These are phyloP conservation scores for Sarocladium strictum DNA, from an alignment of 2,329 filamentous ascomycete genomes.

Conservation along the genomic window DNA sequence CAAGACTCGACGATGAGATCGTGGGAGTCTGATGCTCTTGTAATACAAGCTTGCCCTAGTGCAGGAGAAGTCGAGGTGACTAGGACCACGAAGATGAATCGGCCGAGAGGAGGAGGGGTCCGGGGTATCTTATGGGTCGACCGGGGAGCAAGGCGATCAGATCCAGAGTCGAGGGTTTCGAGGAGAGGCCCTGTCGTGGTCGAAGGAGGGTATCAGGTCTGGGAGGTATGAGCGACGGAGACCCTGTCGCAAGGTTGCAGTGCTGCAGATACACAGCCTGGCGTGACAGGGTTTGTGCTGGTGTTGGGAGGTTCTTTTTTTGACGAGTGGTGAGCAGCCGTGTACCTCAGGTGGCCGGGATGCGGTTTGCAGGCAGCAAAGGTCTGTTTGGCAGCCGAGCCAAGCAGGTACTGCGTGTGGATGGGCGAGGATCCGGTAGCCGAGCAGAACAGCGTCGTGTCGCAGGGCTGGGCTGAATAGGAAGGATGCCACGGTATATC, in stretches of 20 bases:
- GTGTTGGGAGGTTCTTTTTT: not conserved
- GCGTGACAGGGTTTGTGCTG: not conserved
- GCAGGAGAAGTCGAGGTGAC: not conserved
- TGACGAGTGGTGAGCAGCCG: not conserved
- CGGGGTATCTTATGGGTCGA: slow-evolving; percentile 3
- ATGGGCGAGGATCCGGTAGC: not conserved
- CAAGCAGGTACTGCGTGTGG: not conserved
- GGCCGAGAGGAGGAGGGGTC: slow-evolving; percentile 6
- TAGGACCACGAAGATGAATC: not conserved
- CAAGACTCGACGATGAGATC: slow-evolving; percentile 4
- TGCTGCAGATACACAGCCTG: slow-evolving; percentile 7
- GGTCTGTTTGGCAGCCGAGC: not conserved
- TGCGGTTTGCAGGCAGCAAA: not conserved
- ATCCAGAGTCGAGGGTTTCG: slow-evolving; percentile 3
- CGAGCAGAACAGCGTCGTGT: not conserved
- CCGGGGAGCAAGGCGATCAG: not conserved
- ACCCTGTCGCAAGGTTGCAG: slow-evolving; percentile 7
- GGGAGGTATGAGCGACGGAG: not conserved
- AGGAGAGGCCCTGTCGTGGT: not conserved
- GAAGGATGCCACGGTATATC: not conserved
- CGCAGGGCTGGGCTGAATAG: slow-evolving; percentile 6
- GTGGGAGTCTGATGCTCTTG: not conserved
- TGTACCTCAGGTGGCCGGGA: not conserved
- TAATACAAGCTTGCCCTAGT: not conserved
- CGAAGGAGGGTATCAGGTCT: not conserved